Percentiles rank a stretch among this genome's conserved stretches.
Evolutionary conservation across 2,329 filamentous ascomycete species (phyloP).

Genomic region (Fusarium veterinarium): DNA sequence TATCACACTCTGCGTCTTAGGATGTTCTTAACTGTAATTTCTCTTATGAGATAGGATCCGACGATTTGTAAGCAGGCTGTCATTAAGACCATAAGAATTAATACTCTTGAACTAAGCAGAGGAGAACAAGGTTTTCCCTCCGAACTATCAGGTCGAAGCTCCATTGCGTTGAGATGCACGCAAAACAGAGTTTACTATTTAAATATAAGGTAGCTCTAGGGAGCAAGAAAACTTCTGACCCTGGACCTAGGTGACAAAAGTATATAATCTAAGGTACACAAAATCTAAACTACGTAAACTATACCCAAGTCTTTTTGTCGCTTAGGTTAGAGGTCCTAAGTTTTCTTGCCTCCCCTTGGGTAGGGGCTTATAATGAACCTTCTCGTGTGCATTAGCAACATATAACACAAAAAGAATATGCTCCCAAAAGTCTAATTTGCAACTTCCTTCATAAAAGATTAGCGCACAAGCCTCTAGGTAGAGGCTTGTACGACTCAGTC

Average conservation of each 20-base stretch:
- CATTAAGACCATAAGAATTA: background rate
- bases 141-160: background rate
- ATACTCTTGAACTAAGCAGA: background rate
- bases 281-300: too few species aligned
- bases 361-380: too few species aligned
- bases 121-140: background rate
- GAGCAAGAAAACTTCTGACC: too few species aligned
- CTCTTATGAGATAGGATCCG: background rate
- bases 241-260: too few species aligned
- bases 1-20: too few species aligned
- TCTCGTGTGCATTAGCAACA: background rate
- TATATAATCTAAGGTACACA: too few species aligned
- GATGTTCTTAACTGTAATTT: background rate
- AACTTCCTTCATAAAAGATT: background rate
- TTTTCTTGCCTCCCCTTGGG: too few species aligned
- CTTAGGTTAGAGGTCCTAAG: too few species aligned
- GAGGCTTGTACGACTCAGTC: too few species aligned
- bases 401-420: background rate
- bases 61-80: background rate
- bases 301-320: too few species aligned
- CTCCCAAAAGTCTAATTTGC: background rate
- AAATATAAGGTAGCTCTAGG: background rate
- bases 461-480: too few species aligned
- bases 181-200: background rate
- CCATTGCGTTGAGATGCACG: too few species aligned